Evolutionary conservation across 2,329 filamentous ascomycete genomes (phyloP), one percentile per base, ranked within the genome.

Genomic region (Dryadomyces quercus-mongolicae): DNA sequence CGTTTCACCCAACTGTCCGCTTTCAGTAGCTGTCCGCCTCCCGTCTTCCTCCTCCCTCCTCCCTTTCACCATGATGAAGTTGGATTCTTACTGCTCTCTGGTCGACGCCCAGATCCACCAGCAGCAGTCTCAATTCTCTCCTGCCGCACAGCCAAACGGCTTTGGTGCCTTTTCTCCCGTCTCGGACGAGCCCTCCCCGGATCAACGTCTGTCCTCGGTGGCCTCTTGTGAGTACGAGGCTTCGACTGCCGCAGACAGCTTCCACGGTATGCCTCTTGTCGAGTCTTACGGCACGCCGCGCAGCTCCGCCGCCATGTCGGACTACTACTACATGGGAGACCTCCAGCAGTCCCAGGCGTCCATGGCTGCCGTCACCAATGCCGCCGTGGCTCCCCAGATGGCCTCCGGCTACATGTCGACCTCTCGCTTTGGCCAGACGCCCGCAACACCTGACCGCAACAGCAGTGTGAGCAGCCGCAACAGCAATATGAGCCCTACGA

Each of bases 111-210:
- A 50, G 20, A 34, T 50, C 9, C 49, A 38, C 49, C 54, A 66
- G 42, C 60, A 63, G 38, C 64, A 62, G 42, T 72, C 68, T 63
- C 72, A 70, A 59, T 71, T 70, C 7, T 69, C 55, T 6, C 42
- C 47, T 58, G 71, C 70, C 8, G 67, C 48, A 58, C 70, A 70
- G 13, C 16, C 55, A 16, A 21, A 69, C 36, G 60, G 63, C 52
- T 73, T 71, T 65, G 71, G 71, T 44, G 66, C 71, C 25, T 74
- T 69, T 56, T 74, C 72, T 44, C 72, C 72, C 47, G 68, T 65
- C 34, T 74, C 73, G 54, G 66, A 70, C 62, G 68, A 71, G 54
- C 73, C 72, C 47, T 70, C 70, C 18, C 70, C 72, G 9, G 65
- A 70, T 58, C 54, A 55, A 20, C 56, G 59, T 3, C n/a, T 67